Conservation (phyloP, 305 asterid species). For the Fraxinus angustifolia region DNA sequence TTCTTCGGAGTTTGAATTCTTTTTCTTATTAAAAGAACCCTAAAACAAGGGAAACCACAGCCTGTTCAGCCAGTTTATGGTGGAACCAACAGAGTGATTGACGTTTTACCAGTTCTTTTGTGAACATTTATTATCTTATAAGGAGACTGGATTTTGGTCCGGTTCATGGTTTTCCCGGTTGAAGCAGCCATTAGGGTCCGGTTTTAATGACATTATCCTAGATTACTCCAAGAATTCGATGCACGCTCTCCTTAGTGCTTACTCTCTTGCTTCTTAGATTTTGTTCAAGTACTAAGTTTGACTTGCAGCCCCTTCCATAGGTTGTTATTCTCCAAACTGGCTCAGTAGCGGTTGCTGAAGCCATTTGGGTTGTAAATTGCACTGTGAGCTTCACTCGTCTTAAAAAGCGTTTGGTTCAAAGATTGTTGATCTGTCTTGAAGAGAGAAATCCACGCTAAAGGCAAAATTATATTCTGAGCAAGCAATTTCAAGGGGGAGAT, state of each 20-base stretch:
- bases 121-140: neutral
- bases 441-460: neutral
- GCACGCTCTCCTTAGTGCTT: neutral
- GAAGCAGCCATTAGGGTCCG: neutral
- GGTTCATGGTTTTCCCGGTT: neutral
- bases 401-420: neutral
- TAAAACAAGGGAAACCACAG: neutral
- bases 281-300: neutral
- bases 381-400: neutral
- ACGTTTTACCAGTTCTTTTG: neutral
- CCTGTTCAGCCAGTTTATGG: neutral
- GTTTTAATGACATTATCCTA: neutral
- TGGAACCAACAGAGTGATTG: neutral
- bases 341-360: conserved; percentile 1
- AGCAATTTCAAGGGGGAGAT: conserved; percentile 6
- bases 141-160: neutral
- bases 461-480: neutral
- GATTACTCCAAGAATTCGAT: neutral
- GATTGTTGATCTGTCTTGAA: neutral
- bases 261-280: neutral
- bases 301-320: neutral
- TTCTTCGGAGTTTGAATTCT: neutral
- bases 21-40: neutral
- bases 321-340: conserved; percentile 1
- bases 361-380: neutral